Evolutionary conservation across 78 protist species (phyloP).

Genomic region (Dictyostelium purpureum): DNA sequence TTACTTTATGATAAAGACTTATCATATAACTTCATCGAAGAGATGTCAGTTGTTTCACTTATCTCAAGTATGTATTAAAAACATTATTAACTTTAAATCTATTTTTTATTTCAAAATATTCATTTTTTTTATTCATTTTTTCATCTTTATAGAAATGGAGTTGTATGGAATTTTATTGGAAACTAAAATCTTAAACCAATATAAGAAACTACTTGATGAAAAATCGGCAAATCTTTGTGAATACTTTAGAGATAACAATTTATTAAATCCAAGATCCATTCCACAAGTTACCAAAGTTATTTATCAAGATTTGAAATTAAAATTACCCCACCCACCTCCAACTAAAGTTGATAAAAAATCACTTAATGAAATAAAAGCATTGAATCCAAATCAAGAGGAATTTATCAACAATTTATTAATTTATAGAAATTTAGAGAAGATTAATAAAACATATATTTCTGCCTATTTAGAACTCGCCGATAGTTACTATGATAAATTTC

Average conservation of each 20-base stretch:
- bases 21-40: not conserved
- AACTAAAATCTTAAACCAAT: not conserved
- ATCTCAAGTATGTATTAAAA: conserved; percentile 20
- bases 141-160: conserved; percentile 7
- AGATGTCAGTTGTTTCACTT: conserved; percentile 23
- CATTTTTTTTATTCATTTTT: not conserved
- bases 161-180: conserved; percentile 15
- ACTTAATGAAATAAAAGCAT: not conserved
- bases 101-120: no score
- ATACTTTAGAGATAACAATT: not conserved
- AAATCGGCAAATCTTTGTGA: not conserved
- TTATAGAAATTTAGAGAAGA: not conserved
- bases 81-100: not conserved
- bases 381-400: not conserved
- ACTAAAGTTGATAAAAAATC: not conserved
- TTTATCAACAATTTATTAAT: not conserved
- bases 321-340: not conserved
- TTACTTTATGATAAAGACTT: not conserved
- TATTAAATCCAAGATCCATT: no score
- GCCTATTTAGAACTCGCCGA: not conserved
- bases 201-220: not conserved
- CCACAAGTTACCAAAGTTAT: no score
- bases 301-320: no score
- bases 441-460: not conserved
- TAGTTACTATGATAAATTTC: no score